Evolutionary conservation across 1,284 basidiomycete genomes (phyloP).

Genomic region (Xanthoconium separans): DNA sequence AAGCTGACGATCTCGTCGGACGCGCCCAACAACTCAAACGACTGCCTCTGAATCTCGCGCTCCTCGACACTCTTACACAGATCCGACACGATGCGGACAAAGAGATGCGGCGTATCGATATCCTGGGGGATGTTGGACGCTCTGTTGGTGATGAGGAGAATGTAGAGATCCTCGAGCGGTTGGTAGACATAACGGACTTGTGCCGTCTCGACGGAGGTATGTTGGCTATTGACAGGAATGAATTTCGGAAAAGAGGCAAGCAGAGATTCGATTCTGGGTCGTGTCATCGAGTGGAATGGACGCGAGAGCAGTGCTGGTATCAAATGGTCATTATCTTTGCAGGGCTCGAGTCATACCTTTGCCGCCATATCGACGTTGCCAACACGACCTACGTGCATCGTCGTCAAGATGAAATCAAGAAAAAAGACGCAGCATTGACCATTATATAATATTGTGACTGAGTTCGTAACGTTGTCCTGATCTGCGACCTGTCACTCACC

Average conservation of each 20-base stretch:
- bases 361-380: conserved; percentile 90
- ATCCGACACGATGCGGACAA: conserved; percentile 93
- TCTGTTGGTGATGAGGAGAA: conserved; percentile 97
- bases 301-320: conserved; percentile 88
- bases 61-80: conserved; percentile 87
- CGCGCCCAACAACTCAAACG: conserved; percentile 94
- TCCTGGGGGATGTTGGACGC: conserved; percentile 98
- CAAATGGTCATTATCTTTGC: neutral
- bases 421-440: conserved; percentile 14
- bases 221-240: conserved; percentile 95
- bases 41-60: conserved; percentile 85
- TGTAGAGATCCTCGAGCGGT: conserved; percentile 97
- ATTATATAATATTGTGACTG: conserved; percentile 14
- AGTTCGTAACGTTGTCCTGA: neutral
- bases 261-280: conserved; percentile 91
- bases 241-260: conserved; percentile 97
- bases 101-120: conserved; percentile 93
- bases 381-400: conserved; percentile 70
- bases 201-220: conserved; percentile 91
- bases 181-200: conserved; percentile 99
- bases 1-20: conserved; percentile 97
- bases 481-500: neutral
- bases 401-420: neutral
- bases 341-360: conserved; percentile 59
- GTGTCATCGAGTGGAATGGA: conserved; percentile 93